Evolutionary conservation across 768 basidiomycete genomes (phyloP).

Genomic region (Tricholoma furcatifolium): DNA sequence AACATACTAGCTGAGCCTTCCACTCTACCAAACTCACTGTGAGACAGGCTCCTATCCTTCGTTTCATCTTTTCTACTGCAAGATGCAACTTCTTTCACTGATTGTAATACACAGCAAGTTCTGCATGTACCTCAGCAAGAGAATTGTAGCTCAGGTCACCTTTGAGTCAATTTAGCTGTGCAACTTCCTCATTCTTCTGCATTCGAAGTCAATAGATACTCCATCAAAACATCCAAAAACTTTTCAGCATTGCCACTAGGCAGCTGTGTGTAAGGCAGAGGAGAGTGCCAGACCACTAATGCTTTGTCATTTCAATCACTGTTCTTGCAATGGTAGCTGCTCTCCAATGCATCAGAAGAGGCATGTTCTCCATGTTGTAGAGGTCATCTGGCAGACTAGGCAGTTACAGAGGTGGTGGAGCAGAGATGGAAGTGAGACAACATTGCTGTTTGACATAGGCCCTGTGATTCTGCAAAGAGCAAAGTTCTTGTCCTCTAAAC

Average conservation of each 20-base stretch:
- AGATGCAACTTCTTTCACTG: background rate
- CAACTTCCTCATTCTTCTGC: background rate
- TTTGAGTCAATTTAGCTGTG: background rate
- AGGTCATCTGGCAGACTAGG: slow-evolving; percentile 2
- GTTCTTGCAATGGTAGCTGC: too few species aligned
- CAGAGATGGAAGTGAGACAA: background rate
- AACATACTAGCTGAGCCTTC: background rate
- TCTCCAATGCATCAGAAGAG: background rate
- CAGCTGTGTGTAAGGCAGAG: background rate
- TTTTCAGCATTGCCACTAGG: background rate
- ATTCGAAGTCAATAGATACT: background rate
- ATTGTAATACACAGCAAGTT: background rate
- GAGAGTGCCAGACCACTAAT: slow-evolving; percentile 1
- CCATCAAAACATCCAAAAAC: background rate
- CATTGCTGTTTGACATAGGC: background rate
- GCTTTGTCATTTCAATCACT: background rate
- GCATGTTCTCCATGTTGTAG: background rate
- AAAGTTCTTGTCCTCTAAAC: background rate
- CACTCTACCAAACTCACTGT: background rate
- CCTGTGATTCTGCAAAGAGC: background rate
- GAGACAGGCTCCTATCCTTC: background rate
- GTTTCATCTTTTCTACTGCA: background rate
- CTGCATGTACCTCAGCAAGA: background rate
- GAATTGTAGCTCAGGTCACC: background rate
- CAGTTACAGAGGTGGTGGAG: too few species aligned